Conservation (phyloP, 345 rosid genomes). For the Moringa oleifera region DNA sequence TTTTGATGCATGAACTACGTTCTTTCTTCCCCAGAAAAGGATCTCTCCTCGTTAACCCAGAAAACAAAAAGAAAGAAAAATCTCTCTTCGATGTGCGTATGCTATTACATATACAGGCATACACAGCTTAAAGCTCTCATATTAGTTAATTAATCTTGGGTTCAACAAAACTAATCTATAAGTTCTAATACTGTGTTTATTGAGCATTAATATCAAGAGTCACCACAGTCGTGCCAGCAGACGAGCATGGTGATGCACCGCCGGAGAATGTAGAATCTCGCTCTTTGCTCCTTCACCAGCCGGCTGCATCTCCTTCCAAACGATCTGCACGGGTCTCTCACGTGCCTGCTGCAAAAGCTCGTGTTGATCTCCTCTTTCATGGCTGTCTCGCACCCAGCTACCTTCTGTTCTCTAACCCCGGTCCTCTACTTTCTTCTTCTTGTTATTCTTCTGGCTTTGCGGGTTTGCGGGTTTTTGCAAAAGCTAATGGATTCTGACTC, state of each 20-base stretch:
- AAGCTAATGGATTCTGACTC: not conserved
- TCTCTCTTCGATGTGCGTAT: not conserved
- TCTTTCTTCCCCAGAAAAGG: not conserved
- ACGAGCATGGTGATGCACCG: slow-evolving; percentile 56
- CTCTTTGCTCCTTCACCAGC: slow-evolving; percentile 49
- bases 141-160: not conserved
- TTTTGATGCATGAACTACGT: not conserved
- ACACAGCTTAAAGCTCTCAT: not conserved
- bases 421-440: not conserved
- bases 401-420: too few relatives aligned
- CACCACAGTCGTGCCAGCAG: slow-evolving; percentile 53
- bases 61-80: not conserved
- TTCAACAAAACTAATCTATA: not conserved
- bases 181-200: not conserved
- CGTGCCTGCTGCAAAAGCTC: slow-evolving; percentile 24
- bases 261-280: slow-evolving; percentile 57
- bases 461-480: not conserved
- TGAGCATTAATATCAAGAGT: slow-evolving; percentile 6
- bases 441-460: not conserved
- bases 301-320: slow-evolving; percentile 38
- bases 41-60: not conserved
- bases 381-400: too few relatives aligned
- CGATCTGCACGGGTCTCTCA: slow-evolving; percentile 32
- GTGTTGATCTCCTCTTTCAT: slow-evolving; percentile 26
- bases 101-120: slow-evolving; percentile 1